Conservation (phyloP, 768 basidiomycete species). For the Sarcodon sp. region DNA sequence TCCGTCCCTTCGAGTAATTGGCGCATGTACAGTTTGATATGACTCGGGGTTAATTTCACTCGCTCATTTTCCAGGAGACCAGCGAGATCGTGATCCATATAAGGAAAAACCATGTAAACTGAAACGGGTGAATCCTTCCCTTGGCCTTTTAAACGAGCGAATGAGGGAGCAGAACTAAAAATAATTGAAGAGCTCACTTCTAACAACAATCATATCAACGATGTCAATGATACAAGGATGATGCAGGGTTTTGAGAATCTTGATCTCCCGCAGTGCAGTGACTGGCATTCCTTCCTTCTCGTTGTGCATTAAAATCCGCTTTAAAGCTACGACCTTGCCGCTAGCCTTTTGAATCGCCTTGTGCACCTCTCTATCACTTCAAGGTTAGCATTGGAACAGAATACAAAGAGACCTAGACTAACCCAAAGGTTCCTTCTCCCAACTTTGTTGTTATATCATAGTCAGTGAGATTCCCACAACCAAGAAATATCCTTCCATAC, state of each 20-base stretch:
- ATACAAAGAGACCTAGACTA: slow-evolving; percentile 17
- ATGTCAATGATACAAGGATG: slow-evolving; percentile 83
- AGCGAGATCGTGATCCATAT: slow-evolving; percentile 98
- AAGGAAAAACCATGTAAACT: slow-evolving; percentile 98
- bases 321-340: slow-evolving; percentile 66
- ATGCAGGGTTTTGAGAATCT: slow-evolving; percentile 81
- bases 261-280: slow-evolving; percentile 93
- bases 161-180: neutral
- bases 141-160: slow-evolving; percentile 29
- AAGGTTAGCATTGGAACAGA: slow-evolving; percentile 4
- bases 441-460: slow-evolving; percentile 80
- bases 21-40: slow-evolving; percentile 93
- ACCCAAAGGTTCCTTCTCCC: slow-evolving; percentile 97
- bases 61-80: slow-evolving; percentile 87
- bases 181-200: slow-evolving; percentile 33
- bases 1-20: slow-evolving; percentile 94
- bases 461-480: slow-evolving; percentile 60
- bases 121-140: slow-evolving; percentile 57
- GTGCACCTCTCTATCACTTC: slow-evolving; percentile 64
- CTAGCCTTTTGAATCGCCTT: slow-evolving; percentile 63
- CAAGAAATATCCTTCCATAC: slow-evolving; percentile 55
- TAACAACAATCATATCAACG: slow-evolving; percentile 84
- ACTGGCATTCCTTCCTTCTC: slow-evolving; percentile 97
- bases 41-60: slow-evolving; percentile 68
- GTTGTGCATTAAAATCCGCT: slow-evolving; percentile 93